phyloP scores from a whole-genome alignment of 1,284 basidiomycete genomes.

The Taiwanofungus camphoratus region DNA sequence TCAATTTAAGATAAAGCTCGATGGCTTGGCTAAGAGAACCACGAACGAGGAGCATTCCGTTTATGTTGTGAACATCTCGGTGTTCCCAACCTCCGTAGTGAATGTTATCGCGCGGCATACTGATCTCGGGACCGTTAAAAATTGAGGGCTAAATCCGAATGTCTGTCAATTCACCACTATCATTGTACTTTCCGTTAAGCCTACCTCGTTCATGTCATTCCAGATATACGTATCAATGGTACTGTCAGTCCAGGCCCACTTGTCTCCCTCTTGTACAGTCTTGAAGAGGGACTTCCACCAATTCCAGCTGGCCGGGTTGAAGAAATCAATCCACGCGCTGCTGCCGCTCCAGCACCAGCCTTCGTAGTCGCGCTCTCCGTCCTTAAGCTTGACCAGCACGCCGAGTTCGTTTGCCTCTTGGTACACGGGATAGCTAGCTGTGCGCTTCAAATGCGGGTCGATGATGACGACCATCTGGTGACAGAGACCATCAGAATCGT shows the following conservation, averaged over 20 bases:
- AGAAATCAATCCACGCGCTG: conserved; percentile 95
- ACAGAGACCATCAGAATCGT: conserved; percentile 2
- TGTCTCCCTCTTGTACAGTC: conserved; percentile 40
- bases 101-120: conserved; percentile 91
- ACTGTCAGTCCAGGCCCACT: conserved; percentile 71
- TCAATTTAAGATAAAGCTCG: conserved; percentile 1
- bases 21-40: neutral
- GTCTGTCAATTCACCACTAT: conserved; percentile 1
- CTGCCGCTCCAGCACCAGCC: conserved; percentile 99
- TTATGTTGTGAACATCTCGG: conserved; percentile 92
- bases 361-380: conserved; percentile 83
- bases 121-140: conserved; percentile 98
- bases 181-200: conserved; percentile 4
- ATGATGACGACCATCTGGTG: conserved; percentile 92
- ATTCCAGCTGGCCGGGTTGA: conserved; percentile 85
- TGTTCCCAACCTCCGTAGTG: conserved; percentile 97
- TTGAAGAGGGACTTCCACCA: conserved; percentile 91
- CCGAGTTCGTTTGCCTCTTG: conserved; percentile 77
- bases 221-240: conserved; percentile 85
- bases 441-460: conserved; percentile 93
- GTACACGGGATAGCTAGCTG: conserved; percentile 79
- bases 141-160: conserved; percentile 73
- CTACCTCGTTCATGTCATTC: conserved; percentile 98
- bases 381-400: conserved; percentile 77
- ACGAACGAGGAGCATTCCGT: conserved; percentile 80